Conservation (phyloP, 2,329 filamentous ascomycete species). For the Aspergillus pseudoviridinutans region DNA sequence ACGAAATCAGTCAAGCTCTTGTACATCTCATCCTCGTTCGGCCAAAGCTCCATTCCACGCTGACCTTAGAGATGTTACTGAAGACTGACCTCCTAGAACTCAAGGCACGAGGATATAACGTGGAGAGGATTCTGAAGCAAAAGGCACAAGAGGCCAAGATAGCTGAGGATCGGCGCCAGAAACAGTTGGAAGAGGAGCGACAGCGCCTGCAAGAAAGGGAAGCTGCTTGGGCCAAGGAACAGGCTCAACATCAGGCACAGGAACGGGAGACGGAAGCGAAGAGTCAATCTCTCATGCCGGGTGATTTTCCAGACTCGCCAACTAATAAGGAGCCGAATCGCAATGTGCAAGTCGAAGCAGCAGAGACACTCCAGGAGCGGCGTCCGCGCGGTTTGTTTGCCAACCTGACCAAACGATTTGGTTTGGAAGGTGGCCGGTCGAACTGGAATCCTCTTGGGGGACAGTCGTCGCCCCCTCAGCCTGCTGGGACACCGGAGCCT, state of each 20-base stretch:
- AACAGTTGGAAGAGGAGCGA: slow-evolving; percentile 67
- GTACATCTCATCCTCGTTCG: slow-evolving; percentile 75
- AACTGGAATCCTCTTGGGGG: slow-evolving; percentile 18
- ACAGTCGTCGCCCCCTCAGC: slow-evolving; percentile 21
- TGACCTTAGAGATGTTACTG: slow-evolving; percentile 87
- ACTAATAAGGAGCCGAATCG: slow-evolving; percentile 38
- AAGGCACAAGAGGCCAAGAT: slow-evolving; percentile 85
- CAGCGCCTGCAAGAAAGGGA: slow-evolving; percentile 62
- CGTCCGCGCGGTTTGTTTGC: slow-evolving; percentile 61
- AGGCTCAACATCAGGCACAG: slow-evolving; percentile 25
- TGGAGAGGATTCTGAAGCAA: slow-evolving; percentile 84
- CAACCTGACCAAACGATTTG: slow-evolving; percentile 63
- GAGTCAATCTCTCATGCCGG: slow-evolving; percentile 60
- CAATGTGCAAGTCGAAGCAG: slow-evolving; percentile 19
- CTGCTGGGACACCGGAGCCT: slow-evolving; percentile 16
- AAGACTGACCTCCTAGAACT: slow-evolving; percentile 79
- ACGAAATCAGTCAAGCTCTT: slow-evolving; percentile 85
- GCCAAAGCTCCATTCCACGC: slow-evolving; percentile 81
- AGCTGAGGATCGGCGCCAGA: slow-evolving; percentile 75
- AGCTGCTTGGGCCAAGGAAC: slow-evolving; percentile 44
- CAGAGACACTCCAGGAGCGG: slow-evolving; percentile 34
- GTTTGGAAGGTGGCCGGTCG: slow-evolving; percentile 53
- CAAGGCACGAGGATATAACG: slow-evolving; percentile 87
- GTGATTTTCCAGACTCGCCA: slow-evolving; percentile 66
- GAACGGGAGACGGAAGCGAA: slow-evolving; percentile 24